These are phyloP conservation scores for Cymodocea nodosa DNA, from an alignment of 116 monocot genomes.

Conservation along the genomic window DNA sequence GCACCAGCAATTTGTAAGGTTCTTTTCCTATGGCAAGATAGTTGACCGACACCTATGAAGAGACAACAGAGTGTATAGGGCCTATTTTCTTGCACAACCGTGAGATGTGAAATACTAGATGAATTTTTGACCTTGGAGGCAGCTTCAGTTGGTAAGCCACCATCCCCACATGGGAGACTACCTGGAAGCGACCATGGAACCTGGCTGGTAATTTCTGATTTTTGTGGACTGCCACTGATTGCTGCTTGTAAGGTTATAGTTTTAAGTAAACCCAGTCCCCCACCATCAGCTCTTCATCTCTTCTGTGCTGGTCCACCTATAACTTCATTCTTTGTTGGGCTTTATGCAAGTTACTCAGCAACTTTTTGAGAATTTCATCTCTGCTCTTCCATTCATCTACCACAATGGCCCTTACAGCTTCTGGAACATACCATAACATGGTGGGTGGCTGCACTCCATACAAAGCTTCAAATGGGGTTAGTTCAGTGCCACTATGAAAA, in stretches of 20 bases:
- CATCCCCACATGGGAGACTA: background rate
- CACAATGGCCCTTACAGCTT: too few species aligned
- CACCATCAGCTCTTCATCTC: background rate
- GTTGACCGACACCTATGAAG: too few species aligned
- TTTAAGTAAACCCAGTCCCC: background rate
- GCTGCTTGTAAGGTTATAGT: background rate
- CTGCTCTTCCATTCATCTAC: background rate
- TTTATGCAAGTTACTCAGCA: background rate
- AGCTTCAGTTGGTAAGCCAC: background rate
- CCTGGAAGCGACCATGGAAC: background rate
- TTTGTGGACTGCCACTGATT: too few species aligned
- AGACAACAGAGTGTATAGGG: background rate
- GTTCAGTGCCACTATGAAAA: background rate
- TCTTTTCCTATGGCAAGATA: background rate
- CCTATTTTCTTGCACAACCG: too few species aligned
- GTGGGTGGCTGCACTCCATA: background rate
- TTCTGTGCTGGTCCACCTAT: background rate
- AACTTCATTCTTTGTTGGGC: background rate
- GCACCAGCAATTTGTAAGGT: too few species aligned
- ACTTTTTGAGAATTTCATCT: background rate
- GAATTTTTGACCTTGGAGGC: too few species aligned
- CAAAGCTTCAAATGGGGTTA: slow-evolving; percentile 2
- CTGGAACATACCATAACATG: background rate
- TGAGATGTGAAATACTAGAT: too few species aligned
- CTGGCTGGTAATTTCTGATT: background rate